A percentile compares a stretch with the other conserved stretches of the same genome.
Evolutionary conservation across 768 basidiomycete genomes (phyloP).

Genomic region (Boletus rubescentipes): DNA sequence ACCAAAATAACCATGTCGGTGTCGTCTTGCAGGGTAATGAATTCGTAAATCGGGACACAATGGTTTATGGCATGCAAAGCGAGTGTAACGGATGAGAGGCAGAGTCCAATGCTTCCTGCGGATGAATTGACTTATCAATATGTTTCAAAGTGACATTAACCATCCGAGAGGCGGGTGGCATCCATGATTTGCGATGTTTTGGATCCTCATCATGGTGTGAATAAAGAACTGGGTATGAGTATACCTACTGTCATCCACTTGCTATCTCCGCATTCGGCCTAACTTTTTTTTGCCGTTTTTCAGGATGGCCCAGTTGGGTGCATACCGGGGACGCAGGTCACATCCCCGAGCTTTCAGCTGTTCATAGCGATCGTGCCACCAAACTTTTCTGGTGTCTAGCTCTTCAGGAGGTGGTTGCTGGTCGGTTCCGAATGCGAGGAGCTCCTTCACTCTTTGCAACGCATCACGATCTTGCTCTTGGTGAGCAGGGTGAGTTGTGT

Average conservation of each 20-base stretch:
- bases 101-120: no score
- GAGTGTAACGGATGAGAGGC: no score
- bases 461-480: background rate
- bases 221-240: background rate
- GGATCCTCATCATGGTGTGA: background rate
- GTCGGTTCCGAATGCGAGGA: background rate
- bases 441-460: background rate
- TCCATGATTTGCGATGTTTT: conserved; percentile 24
- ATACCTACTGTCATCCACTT: background rate
- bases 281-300: background rate
- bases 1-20: no score
- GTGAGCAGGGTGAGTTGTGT: no score
- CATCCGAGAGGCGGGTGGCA: no score
- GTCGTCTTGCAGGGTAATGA: no score
- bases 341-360: conserved; percentile 6
- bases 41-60: no score
- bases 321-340: background rate
- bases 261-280: background rate
- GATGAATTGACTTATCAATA: no score
- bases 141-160: no score
- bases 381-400: background rate
- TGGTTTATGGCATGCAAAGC: no score
- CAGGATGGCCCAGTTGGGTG: conserved; percentile 4
- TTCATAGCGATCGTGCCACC: background rate
- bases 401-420: background rate